Evolutionary conservation across 1,284 basidiomycete genomes (phyloP).

Genomic region (Moesziomyces globuligerus): DNA sequence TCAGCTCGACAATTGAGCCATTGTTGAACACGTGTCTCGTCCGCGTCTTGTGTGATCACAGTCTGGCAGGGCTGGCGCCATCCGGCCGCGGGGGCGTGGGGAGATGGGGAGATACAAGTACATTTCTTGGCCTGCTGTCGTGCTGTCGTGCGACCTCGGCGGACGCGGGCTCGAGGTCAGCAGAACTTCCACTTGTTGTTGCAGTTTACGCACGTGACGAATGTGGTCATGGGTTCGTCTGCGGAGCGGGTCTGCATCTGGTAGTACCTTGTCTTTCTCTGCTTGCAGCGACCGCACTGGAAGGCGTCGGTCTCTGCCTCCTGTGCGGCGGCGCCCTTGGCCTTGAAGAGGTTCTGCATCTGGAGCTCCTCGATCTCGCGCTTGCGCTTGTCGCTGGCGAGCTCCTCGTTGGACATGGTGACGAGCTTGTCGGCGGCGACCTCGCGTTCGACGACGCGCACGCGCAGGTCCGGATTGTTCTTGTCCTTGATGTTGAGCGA

Average conservation of each 20-base stretch:
- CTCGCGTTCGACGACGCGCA: slow-evolving; percentile 84
- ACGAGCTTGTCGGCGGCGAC: slow-evolving; percentile 78
- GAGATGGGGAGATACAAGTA: slow-evolving; percentile 23
- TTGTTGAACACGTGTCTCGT: too few relatives aligned
- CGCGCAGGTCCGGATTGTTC: slow-evolving; percentile 86
- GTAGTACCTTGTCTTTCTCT: slow-evolving; percentile 64
- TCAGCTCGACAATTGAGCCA: background rate
- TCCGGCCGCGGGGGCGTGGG: too few relatives aligned
- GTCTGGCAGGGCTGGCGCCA: too few relatives aligned
- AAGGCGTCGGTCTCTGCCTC: slow-evolving; percentile 96
- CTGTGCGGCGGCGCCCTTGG: slow-evolving; percentile 84
- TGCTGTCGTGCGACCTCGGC: too few relatives aligned
- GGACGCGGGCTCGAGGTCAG: slow-evolving; percentile 7
- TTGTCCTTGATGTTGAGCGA: slow-evolving; percentile 95
- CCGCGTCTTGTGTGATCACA: too few relatives aligned
- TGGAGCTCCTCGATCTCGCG: slow-evolving; percentile 78
- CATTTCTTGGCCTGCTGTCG: too few relatives aligned
- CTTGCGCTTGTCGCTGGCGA: slow-evolving; percentile 90
- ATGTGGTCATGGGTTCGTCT: slow-evolving; percentile 66
- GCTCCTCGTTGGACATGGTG: slow-evolving; percentile 86
- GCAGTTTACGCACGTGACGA: slow-evolving; percentile 64
- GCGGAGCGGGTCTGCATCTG: slow-evolving; percentile 66
- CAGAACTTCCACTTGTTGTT: slow-evolving; percentile 66
- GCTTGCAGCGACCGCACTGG: slow-evolving; percentile 87
- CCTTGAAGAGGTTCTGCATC: slow-evolving; percentile 82